Evolutionary conservation across 2,329 filamentous ascomycete species (phyloP), one percentile per base, ranked within the genome.

Genomic region (Ceratocystis diversiconidia): DNA sequence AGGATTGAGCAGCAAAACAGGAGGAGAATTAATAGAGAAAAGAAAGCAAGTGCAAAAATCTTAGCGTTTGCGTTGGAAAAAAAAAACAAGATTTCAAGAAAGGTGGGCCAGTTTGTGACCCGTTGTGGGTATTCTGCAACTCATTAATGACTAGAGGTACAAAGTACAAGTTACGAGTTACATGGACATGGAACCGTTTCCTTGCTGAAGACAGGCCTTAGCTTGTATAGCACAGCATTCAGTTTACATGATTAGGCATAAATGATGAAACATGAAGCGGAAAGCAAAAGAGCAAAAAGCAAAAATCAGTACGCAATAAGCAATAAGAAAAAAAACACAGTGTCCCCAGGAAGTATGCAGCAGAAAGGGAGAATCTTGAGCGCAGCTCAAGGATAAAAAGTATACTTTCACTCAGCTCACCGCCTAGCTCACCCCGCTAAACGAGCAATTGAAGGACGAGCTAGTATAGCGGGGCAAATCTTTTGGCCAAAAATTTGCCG

Each of bases 11-110:
- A 59, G 48, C 61, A 63, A 44, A 28, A 28, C n/a, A 61, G 46
- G 36, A 48, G 48, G 50, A 59, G 46, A 62, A 57, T 28, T 28
- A 61, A 43, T 41, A 19, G 32, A 61, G 41, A 63, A 60, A 59
- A 50, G 25, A 55, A 62, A 62, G 59, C 32, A 52, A 63, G 60
- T 30, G 22, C 48, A 61, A 85, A 41, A 44, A 43, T 36, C 50
- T 65, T 32, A 32, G 46, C 41, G 64, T 44, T 41, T 50, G 41
- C 44, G 48, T 36, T 44, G 50, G 19, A 22, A 59, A 61, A 60
- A 50, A 59, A 32, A 64, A 50, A 28, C 28, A 36, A 61, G 19
- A 36, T 61, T 61, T 61, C 36, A 25, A 22, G 19, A 44, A 61
- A 61, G 32, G 41, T 48, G 61, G 61, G 55, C 25, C 55, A 50